Evolutionary conservation across 257 asterid species (phyloP), one percentile per base, ranked within the genome.

Genomic region (Coffea eugenioides): DNA sequence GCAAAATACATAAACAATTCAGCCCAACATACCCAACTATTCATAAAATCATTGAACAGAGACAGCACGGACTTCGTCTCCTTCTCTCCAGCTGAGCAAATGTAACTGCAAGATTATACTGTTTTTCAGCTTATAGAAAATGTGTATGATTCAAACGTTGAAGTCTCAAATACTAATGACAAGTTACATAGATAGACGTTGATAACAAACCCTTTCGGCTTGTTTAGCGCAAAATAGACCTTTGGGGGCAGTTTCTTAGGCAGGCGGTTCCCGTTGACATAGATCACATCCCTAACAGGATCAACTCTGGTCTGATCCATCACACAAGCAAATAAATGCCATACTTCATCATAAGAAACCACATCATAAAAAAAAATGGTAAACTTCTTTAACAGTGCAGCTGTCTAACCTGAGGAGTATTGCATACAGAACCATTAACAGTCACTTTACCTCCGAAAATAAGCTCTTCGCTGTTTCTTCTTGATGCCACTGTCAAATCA

Each of bases 401-500:
- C 72, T 39, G 5, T 39, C 85, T 71, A 74, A 92, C 99, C 97
- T 96, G 99, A 25, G 99, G 99, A 41, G 93, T 89, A 54, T 87
- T 89, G 91, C 99, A 96, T 23, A 92, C 91, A 1, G 99, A 91
- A 79, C 99, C 99, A 83, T 96, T 94, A 68, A 94, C 98, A 25
- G 95, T 91, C 82, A 96, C 99, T 86, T 90, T 92, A 80, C 98
- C 98, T 80, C 90, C 85, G 84, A 92, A 92, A 76, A 96, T 94
- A 85, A 96, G 90, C 86, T 96, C 98, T 80, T 94, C 99, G 25
- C 99, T 83, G 87, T 98, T 96, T 86, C 99, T 87, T 86, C 99
- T 89, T 52, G 99, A 96, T 57, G 98, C 98, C 86, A 96, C 99
- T 96, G 87, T 48, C 76, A 76, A 82, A 85, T 61, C 59, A 80